Evolutionary conservation across 1,284 basidiomycete genomes (phyloP), one percentile per base, ranked within the genome.

Genomic region (Rhizopogon parksii): DNA sequence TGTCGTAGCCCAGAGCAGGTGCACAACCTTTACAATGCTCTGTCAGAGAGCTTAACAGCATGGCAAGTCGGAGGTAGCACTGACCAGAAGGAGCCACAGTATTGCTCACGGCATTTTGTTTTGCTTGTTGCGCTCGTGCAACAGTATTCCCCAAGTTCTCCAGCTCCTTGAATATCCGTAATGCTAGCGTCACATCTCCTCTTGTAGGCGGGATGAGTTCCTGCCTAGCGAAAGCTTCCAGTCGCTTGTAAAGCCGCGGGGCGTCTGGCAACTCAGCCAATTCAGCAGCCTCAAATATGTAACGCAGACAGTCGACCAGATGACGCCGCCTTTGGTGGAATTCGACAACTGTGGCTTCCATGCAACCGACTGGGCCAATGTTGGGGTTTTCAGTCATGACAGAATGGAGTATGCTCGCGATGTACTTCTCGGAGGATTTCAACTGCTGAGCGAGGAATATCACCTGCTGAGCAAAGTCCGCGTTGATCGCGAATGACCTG

Each of bases 371-470:
- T 6, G 78, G 69, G 9, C 69, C 70, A 11, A 83, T 68, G 56
- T 87, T 88, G 1, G 85, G 83, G 59, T 83, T 82, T 54, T 76
- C 70, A 2, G 75, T 60, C 68, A 82, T 81, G 40, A 86, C 74
- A 24, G 75, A 69, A 52, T 86, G 78, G 36, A 91, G 72, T n/a
- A 91, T 73, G 12, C 73, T 73, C 1, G 89, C 84, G 47, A 83
- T 69, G 63, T 87, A 82, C 57, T 82, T 79, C 68, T 93, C 89
- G 4, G 89, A 91, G 57, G 80, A 82, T 59, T 80, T 75, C 50
- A 93, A 80, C 52, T 88, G 80, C 60, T 85, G 79, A 0, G 89
- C 80, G 48, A 91, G 76, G 65, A 88, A 88, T 53, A 84, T 65
- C 52, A 77, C 79, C 62, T 90, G 88, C 50, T 78, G 79, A n/a